These are phyloP conservation scores for Colletotrichum agaves DNA, from an alignment of 2,329 filamentous ascomycete genomes.

Conservation along the genomic window DNA sequence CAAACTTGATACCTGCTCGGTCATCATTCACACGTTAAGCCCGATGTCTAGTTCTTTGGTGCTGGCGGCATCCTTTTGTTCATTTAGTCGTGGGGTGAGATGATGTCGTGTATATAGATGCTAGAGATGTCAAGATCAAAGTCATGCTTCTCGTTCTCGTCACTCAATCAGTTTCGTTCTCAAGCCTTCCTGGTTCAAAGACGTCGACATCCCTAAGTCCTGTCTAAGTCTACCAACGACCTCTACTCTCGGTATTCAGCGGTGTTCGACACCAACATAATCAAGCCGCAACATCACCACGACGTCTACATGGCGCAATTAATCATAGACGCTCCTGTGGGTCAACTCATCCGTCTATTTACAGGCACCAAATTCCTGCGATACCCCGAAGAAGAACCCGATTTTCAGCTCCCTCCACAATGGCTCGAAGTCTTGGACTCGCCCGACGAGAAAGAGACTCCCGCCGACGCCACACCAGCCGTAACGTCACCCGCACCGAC, in stretches of 20 bases:
- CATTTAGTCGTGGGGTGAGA: neutral
- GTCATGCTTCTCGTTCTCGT: neutral
- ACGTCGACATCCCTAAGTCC: neutral
- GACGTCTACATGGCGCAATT: slow-evolving; percentile 22
- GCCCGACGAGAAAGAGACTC: slow-evolving; percentile 37
- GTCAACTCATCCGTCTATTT: slow-evolving; percentile 66
- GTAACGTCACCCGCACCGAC: neutral
- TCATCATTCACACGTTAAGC: slow-evolving; percentile 20
- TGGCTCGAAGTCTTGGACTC: slow-evolving; percentile 50
- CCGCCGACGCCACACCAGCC: neutral
- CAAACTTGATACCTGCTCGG: slow-evolving; percentile 19
- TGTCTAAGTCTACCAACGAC: neutral
- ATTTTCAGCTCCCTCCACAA: slow-evolving; percentile 61
- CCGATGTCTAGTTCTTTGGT: neutral
- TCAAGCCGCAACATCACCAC: neutral
- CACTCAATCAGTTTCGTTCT: neutral
- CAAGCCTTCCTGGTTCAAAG: neutral
- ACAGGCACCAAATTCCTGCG: slow-evolving; percentile 63
- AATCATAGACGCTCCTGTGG: slow-evolving; percentile 67
- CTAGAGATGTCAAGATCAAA: neutral
- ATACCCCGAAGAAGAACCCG: slow-evolving; percentile 69
- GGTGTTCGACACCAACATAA: neutral
- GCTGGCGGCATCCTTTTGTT: neutral
- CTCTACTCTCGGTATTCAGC: too few species aligned
- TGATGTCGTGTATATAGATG: slow-evolving; percentile 8